These are phyloP conservation scores for Dothistroma septosporum DNA, from an alignment of 2,329 filamentous ascomycete species.

Conservation along the genomic window DNA sequence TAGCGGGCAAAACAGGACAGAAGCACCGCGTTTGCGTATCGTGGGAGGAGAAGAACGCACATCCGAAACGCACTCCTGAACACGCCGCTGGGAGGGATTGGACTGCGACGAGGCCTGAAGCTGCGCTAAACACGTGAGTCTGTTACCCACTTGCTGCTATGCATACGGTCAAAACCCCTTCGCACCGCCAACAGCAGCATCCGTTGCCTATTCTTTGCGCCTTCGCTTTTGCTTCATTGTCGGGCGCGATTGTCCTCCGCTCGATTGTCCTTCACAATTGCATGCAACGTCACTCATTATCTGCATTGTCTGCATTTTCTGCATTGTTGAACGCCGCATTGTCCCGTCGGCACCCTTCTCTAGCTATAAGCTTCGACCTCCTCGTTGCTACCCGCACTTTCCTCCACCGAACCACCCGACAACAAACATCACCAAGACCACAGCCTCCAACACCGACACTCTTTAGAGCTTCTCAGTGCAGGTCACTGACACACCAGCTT, in stretches of 20 bases:
- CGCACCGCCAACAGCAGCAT: neutral
- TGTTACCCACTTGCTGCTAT: neutral
- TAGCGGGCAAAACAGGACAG: neutral
- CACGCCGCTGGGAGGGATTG: slow-evolving; percentile 2
- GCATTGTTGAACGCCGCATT: neutral
- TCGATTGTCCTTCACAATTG: neutral
- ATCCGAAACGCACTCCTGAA: neutral
- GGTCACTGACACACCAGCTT: slow-evolving; percentile 19
- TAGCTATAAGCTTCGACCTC: neutral
- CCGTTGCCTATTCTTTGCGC: neutral
- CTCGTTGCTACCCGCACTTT: slow-evolving; percentile 6
- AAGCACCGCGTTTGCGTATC: neutral
- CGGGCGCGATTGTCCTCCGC: slow-evolving; percentile 1
- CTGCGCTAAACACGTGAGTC: slow-evolving; percentile 4
- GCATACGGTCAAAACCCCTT: neutral
- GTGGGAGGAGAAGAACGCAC: neutral
- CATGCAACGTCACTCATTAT: slow-evolving; percentile 1
- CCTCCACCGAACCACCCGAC: slow-evolving; percentile 1
- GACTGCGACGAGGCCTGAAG: neutral
- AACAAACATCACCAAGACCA: slow-evolving; percentile 5
- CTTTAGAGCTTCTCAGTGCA: slow-evolving; percentile 17
- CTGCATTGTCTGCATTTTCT: slow-evolving; percentile 3
- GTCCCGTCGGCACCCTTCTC: neutral
- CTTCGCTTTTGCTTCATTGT: neutral
- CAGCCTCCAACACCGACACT: slow-evolving; percentile 7